Evolutionary conservation across 805 yeast genomes (phyloP), one percentile per base, ranked within the genome.

Genomic region (Yamadazyma nakazawae): DNA sequence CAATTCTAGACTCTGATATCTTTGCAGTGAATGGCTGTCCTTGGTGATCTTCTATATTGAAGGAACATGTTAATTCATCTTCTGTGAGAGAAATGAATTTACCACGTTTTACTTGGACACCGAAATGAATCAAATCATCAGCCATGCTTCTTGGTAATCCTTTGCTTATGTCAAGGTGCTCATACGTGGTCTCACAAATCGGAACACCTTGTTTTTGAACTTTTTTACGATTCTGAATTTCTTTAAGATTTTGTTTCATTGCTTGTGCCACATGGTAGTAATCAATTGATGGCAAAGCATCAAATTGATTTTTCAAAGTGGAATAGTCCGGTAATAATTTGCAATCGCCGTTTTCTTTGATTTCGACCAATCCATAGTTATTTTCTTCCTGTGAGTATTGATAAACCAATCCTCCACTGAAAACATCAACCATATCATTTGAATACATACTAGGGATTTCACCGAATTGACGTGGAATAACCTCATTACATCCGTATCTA

Each of bases 391-490:
- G 88, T 3, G 89, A 75, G 61, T 75, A 88, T 61, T 88, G 96
- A 55, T 88, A 88, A 5, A 85, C 88, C 42, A 88, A 67, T 0
- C 96, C 97, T 7, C 97, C 97, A 46, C 88, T 79, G 59, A 91
- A 88, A 1, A 82, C 85, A 12, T 75, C 75, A 21, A 81, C 70
- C 97, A 91, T 90, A 37, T 79, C 79, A 9, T 68, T 62, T 0
- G 95, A 84, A 58, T 80, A 88, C 18, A 91, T 69, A 2, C 88
- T 72, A 16, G 71, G 73, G 21, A 89, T 79, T 61, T 91, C 97
- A 37, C 84, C 88, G 64, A 91, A 91, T 5, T 66, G 55, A 51
- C 97, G 77, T 2, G 97, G 97, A 21, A 71, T 65, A 2, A 90
- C 84, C 50, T 80, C 83, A 59, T 90, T 90, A 66, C 97, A 90